A percentile compares a stretch with the other conserved stretches of the same genome.
Evolutionary conservation across 129 eudicot species (phyloP).

Genomic region (Lonicera japonica): DNA sequence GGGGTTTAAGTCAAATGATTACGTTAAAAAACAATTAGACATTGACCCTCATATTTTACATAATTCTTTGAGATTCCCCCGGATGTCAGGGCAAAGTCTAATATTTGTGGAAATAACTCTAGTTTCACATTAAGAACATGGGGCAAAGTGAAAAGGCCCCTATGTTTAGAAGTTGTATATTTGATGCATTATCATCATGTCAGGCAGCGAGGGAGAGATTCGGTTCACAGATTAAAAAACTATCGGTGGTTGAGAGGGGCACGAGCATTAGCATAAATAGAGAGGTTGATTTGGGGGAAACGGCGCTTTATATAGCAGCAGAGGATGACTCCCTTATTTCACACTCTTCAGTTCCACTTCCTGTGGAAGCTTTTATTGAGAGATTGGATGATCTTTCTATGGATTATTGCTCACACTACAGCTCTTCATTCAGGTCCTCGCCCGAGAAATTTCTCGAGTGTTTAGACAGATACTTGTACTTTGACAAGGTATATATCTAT

Average conservation of each 20-base stretch:
- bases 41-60: too few relatives aligned
- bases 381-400: constrained; percentile 72
- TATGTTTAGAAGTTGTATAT: not conserved
- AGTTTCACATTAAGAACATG: too few relatives aligned
- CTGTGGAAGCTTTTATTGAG: constrained; percentile 73
- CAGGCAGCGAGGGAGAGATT: constrained; percentile 88
- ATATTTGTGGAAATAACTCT: too few relatives aligned
- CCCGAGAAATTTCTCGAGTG: constrained; percentile 63
- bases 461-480: constrained; percentile 65
- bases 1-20: too few relatives aligned
- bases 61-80: too few relatives aligned
- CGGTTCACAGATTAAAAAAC: constrained; percentile 44
- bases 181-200: constrained; percentile 27
- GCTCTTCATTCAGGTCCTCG: constrained; percentile 61
- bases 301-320: constrained; percentile 83
- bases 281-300: constrained; percentile 63
- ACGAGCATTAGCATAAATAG: constrained; percentile 62
- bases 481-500: constrained; percentile 54
- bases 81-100: too few relatives aligned
- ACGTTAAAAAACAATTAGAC: too few relatives aligned
- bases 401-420: constrained; percentile 57
- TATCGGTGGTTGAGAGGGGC: constrained; percentile 66
- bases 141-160: too few relatives aligned
- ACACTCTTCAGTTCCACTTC: constrained; percentile 93
- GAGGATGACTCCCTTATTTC: constrained; percentile 90